Base-by-base conservation (phyloP, 352 stramenopile species). In the Phytophthora quininea region DNA sequence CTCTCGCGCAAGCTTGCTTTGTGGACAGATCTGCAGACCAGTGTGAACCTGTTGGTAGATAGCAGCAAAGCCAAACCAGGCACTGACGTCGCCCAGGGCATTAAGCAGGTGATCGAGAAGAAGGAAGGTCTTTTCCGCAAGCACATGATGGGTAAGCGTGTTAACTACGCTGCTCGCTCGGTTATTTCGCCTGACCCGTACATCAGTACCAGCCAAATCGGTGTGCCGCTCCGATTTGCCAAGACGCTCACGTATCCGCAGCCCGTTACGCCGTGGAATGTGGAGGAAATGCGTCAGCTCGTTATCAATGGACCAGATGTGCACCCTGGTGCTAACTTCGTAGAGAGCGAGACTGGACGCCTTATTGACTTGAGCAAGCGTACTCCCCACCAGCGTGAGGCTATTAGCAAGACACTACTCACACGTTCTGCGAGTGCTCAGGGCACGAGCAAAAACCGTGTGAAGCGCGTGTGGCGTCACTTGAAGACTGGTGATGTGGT, bases 51-150 rank as follows among this genome's bases (percentile, higher is more conserved):
- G 9, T 74, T 96, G 14, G 84, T 95, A 8, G 89, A 96, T 72
- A 93, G 75, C 70, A 90, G 84, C 60, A 91, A 89, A 54, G 87
- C 85, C 4, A 87, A 85, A 12, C 80, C 82, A 0, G 83, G 82
- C 8, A 75, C 73, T 5, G 87, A 96, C 37, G 79, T 88, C 10
- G 76, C 84, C 2, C 86, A 91, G 50, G 97, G 97, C 56, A 99
- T 99, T 68, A 92, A 97, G 49, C 97, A 99, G 77, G 72, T 99
- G 46, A 96, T 99, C 52, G 98, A 99, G 82, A 98, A 99, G 78
- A 99, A 99, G 77, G 97, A 99, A 77, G 98, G 98, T 66, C 88
- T 99, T 10, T 99, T 99, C 79, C 96, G 98, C 40, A 99, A 99
- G 79, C 85, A 96, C 69, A 96, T 97, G 90, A 97, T 97, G 90